Conservation (phyloP, 164 flowering plant genomes). For the Dillenia turbinata region DNA sequence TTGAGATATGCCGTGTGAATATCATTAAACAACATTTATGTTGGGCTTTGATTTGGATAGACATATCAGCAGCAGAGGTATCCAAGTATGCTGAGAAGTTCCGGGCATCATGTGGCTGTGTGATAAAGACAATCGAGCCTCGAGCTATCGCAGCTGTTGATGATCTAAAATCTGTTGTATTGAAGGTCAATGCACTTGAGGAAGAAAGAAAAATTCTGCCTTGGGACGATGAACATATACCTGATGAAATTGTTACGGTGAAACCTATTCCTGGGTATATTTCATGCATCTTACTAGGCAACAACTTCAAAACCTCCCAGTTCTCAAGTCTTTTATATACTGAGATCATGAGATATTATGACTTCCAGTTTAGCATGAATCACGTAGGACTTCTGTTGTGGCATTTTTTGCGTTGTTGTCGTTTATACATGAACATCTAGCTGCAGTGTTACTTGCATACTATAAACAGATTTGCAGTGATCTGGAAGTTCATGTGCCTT, state of each 20-base stretch:
- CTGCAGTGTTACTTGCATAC: no score
- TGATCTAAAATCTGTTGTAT: slow-evolving; percentile 52
- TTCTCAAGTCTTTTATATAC: no score
- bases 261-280: slow-evolving; percentile 82
- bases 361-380: no score
- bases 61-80: slow-evolving; percentile 70
- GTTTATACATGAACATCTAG: no score
- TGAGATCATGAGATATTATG: no score
- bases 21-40: background rate
- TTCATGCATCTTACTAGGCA: slow-evolving; percentile 1
- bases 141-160: slow-evolving; percentile 54
- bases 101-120: slow-evolving; percentile 62
- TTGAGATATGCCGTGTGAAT: no score
- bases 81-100: slow-evolving; percentile 63
- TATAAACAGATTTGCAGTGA: no score
- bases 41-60: slow-evolving; percentile 25
- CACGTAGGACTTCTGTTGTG: no score
- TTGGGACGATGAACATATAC: slow-evolving; percentile 90
- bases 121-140: slow-evolving; percentile 84
- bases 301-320: no score
- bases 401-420: no score
- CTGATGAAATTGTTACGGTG: slow-evolving; percentile 75
- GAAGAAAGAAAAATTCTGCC: slow-evolving; percentile 48
- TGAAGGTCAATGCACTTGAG: slow-evolving; percentile 60
- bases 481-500: no score